Base-by-base conservation (phyloP, 1,139 yeast genomes). In the Yarrowia galli region DNA sequence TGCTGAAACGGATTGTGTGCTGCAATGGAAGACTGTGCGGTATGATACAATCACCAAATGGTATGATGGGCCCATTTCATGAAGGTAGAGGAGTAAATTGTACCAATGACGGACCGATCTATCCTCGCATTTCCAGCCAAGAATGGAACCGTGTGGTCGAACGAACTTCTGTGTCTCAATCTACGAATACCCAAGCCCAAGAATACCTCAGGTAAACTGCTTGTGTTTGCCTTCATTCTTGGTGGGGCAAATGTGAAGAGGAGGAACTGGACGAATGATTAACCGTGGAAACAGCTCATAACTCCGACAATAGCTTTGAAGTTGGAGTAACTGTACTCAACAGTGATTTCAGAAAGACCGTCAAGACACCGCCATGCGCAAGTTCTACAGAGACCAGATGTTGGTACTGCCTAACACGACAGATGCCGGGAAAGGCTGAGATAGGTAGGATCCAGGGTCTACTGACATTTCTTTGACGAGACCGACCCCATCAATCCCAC, bases 221-320 rank as follows among this genome's bases (percentile, higher is more conserved):
- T 77, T 3, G 78, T 75, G n/a, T 73, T 72, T 38, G 71, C 74
- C 23, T 76, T 75, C 75, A 73, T 75, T 40, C 73, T 74, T 61
- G 78, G 77, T 43, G 78, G 78, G 45, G 75, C 74, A 0, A 75
- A 10, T 36, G 43, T 8, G 7, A 22, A 2, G 60, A 53, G 32
- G 45, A 22, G 5, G 60, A 53, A 6, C 60, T 53, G 12, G 60
- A 53, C 6, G 60, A 53, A n/a, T n/a, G n/a, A n/a, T n/a, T n/a
- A n/a, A n/a, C n/a, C n/a, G n/a, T 53, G 16, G 22, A 53, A 22
- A 35, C 60, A 2, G 60, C 60, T 38, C 15, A 38, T 1, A 38
- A 38, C 15, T 53, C 60, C 13, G 60, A 53, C 13, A 53, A 36
- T n/a, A 45, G 45, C 16, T 53, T 36, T n/a, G 60, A 53, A 18